These are phyloP conservation scores for Galerina sulciceps DNA, from an alignment of 768 basidiomycete species.

Conservation along the genomic window DNA sequence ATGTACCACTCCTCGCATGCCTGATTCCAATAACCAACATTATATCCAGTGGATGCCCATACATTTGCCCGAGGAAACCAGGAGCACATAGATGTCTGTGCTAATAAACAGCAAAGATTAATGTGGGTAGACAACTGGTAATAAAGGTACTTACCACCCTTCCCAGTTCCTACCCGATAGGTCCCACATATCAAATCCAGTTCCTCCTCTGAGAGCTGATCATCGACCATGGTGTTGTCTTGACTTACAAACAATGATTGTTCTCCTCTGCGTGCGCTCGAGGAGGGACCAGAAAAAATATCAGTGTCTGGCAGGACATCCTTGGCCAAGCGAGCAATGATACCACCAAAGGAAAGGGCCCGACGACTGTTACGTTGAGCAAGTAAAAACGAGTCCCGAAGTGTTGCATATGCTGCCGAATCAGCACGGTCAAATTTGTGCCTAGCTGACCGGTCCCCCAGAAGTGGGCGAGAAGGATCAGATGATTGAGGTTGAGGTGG, in stretches of 20 bases:
- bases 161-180: slow-evolving; percentile 13
- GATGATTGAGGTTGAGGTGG: neutral
- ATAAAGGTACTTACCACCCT: slow-evolving; percentile 3
- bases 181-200: slow-evolving; percentile 19
- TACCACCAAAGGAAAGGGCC: slow-evolving; percentile 12
- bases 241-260: neutral
- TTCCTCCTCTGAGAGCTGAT: slow-evolving; percentile 13
- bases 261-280: neutral
- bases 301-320: neutral
- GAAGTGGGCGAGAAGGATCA: no score
- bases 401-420: slow-evolving; percentile 5
- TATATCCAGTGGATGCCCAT: slow-evolving; percentile 12
- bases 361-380: slow-evolving; percentile 2
- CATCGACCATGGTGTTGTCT: slow-evolving; percentile 12
- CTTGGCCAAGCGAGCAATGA: slow-evolving; percentile 11
- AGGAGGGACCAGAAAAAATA: slow-evolving; percentile 11
- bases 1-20: slow-evolving; percentile 25
- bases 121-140: neutral
- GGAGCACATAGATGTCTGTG: slow-evolving; percentile 12
- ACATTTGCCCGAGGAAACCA: slow-evolving; percentile 20
- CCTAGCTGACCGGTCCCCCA: neutral
- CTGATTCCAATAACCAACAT: slow-evolving; percentile 23
- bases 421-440: slow-evolving; percentile 14
- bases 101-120: neutral
- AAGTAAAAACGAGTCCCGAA: slow-evolving; percentile 1